Evolutionary conservation across 2,329 filamentous ascomycete genomes (phyloP).

Genomic region (Ophiostoma quercus): DNA sequence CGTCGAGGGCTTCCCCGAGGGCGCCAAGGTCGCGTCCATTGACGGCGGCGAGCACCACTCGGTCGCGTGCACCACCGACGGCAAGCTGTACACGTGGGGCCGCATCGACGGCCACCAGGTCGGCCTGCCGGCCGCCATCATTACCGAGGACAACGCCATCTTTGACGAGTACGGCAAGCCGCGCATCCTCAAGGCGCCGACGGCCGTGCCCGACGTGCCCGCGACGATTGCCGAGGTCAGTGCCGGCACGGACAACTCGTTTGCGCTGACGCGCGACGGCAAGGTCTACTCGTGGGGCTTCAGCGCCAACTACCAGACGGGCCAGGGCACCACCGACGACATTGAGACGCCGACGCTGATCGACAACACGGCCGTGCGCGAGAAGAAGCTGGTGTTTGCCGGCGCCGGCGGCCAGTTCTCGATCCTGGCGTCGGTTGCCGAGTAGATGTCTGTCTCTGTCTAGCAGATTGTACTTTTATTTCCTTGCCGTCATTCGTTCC

Average conservation of each 20-base stretch:
- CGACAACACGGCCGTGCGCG: constrained; percentile 76
- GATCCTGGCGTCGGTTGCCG: constrained; percentile 45
- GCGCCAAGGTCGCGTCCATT: constrained; percentile 61
- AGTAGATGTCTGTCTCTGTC: constrained; percentile 17
- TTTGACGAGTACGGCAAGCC: constrained; percentile 59
- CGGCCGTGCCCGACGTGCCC: constrained; percentile 52
- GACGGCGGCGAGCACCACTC: constrained; percentile 71
- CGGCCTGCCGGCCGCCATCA: constrained; percentile 50
- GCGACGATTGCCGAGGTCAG: constrained; percentile 51
- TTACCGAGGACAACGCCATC: constrained; percentile 55
- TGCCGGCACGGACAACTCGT: constrained; percentile 66
- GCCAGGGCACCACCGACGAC: constrained; percentile 72
- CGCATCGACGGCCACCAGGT: constrained; percentile 51
- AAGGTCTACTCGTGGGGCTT: constrained; percentile 77
- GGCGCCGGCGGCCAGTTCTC: constrained; percentile 85
- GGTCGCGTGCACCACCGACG: constrained; percentile 53
- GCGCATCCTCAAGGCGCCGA: constrained; percentile 67
- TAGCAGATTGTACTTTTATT: not conserved
- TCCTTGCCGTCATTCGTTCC: not conserved
- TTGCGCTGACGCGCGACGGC: constrained; percentile 64
- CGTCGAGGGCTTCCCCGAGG: constrained; percentile 55
- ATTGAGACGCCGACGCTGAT: constrained; percentile 71
- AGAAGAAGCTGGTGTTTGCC: constrained; percentile 68
- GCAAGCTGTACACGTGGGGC: constrained; percentile 57
- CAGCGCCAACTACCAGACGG: constrained; percentile 73